These are phyloP conservation scores for Inga laurina DNA, from an alignment of 306 rosid species.

Conservation along the genomic window DNA sequence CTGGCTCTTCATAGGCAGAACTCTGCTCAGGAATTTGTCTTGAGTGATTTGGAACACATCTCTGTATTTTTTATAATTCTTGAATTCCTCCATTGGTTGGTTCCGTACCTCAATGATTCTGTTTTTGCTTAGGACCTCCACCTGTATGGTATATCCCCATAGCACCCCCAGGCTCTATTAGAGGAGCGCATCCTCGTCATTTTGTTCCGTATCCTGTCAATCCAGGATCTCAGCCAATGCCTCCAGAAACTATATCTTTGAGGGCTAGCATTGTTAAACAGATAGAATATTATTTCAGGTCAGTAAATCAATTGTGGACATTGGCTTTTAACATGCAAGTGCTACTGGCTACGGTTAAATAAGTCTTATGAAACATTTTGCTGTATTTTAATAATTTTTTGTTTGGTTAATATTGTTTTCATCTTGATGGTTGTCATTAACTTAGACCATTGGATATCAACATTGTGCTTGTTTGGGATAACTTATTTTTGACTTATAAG, in stretches of 20 bases:
- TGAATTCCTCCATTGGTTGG: constrained; percentile 4
- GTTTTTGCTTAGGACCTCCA: constrained; percentile 62
- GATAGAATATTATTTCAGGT: constrained; percentile 93
- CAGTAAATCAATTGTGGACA: constrained; percentile 26
- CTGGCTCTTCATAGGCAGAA: neutral
- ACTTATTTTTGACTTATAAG: too few species aligned
- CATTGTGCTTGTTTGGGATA: too few species aligned
- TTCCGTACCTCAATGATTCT: constrained; percentile 24
- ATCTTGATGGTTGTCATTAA: neutral
- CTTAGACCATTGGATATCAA: neutral
- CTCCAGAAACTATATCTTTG: constrained; percentile 60
- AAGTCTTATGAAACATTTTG: neutral
- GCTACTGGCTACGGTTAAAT: neutral
- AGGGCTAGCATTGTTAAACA: constrained; percentile 69
- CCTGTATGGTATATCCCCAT: constrained; percentile 69
- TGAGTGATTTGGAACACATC: constrained; percentile 15
- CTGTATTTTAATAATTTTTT: neutral
- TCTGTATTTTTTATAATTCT: neutral
- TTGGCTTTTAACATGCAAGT: constrained; percentile 19
- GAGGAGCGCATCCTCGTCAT: constrained; percentile 68
- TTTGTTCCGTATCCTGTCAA: constrained; percentile 60
- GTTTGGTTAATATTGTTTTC: constrained; percentile 15
- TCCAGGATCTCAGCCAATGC: constrained; percentile 47
- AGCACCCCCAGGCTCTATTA: constrained; percentile 65
- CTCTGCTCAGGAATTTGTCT: neutral